phyloP scores from a whole-genome alignment of 805 yeast species.

The Yarrowia sp. region DNA sequence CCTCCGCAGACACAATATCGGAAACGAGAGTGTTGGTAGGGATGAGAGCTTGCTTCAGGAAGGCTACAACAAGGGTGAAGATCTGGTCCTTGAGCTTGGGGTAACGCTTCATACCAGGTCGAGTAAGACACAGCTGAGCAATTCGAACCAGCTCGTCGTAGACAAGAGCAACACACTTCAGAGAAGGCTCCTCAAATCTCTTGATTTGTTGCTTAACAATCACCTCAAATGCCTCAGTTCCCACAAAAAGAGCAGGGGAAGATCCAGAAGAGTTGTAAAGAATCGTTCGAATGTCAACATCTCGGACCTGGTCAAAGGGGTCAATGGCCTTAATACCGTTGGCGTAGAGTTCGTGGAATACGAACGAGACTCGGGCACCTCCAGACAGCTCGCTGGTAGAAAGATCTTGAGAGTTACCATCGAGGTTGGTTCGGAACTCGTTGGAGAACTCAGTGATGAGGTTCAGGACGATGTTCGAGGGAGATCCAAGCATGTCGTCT shows the following conservation, averaged over 20 bases:
- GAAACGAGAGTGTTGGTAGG: slow-evolving; percentile 86
- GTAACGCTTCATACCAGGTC: slow-evolving; percentile 79
- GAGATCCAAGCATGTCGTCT: slow-evolving; percentile 73
- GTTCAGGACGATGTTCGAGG: slow-evolving; percentile 83
- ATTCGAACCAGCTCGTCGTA: slow-evolving; percentile 94
- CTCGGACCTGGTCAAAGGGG: slow-evolving; percentile 94
- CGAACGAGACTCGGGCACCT: slow-evolving; percentile 97
- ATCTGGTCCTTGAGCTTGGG: slow-evolving; percentile 90
- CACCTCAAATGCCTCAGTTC: slow-evolving; percentile 95
- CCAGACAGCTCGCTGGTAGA: slow-evolving; percentile 90
- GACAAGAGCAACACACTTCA: slow-evolving; percentile 84
- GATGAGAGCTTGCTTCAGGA: slow-evolving; percentile 68
- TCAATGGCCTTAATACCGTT: slow-evolving; percentile 90
- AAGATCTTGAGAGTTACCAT: slow-evolving; percentile 90
- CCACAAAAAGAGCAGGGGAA: slow-evolving; percentile 92
- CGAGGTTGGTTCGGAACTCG: slow-evolving; percentile 85
- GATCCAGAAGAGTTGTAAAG: slow-evolving; percentile 97
- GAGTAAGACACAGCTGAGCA: slow-evolving; percentile 75
- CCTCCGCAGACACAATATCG: slow-evolving; percentile 81
- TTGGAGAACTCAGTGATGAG: slow-evolving; percentile 92
- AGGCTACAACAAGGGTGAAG: slow-evolving; percentile 73
- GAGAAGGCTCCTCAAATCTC: slow-evolving; percentile 90
- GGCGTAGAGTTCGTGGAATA: slow-evolving; percentile 93
- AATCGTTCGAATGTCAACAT: slow-evolving; percentile 92
- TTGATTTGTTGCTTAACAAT: slow-evolving; percentile 87